Conservation (phyloP, 495 filamentous ascomycete species). For the Gamarada debralockiae region DNA sequence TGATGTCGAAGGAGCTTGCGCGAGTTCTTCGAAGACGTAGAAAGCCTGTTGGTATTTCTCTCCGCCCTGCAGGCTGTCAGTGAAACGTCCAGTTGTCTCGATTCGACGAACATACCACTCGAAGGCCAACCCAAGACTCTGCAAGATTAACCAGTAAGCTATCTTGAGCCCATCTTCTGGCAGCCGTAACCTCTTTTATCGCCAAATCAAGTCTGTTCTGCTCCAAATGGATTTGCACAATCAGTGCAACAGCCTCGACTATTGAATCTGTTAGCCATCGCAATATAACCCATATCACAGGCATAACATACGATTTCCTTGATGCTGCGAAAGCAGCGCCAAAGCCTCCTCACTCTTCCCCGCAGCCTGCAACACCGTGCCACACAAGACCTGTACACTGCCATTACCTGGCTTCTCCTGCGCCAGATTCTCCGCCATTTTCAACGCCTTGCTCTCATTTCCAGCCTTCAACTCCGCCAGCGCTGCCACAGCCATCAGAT, state of each 20-base stretch:
- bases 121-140: slow-evolving; percentile 90
- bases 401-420: slow-evolving; percentile 64
- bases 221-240: slow-evolving; percentile 85
- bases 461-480: slow-evolving; percentile 66
- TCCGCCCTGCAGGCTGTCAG: slow-evolving; percentile 59
- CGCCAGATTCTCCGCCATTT: slow-evolving; percentile 61
- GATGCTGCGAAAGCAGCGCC: slow-evolving; percentile 70
- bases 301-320: slow-evolving; percentile 78
- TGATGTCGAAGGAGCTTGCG: slow-evolving; percentile 72
- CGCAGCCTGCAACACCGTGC: slow-evolving; percentile 70
- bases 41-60: slow-evolving; percentile 96
- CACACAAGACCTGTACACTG: slow-evolving; percentile 76
- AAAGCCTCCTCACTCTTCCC: slow-evolving; percentile 83
- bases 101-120: slow-evolving; percentile 60
- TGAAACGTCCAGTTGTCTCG: slow-evolving; percentile 1
- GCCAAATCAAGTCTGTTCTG: slow-evolving; percentile 91
- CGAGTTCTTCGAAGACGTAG: slow-evolving; percentile 97
- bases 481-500: slow-evolving; percentile 73
- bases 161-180: slow-evolving; percentile 93
- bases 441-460: slow-evolving; percentile 55
- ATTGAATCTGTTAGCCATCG: slow-evolving; percentile 16
- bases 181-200: slow-evolving; percentile 81
- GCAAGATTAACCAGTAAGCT: slow-evolving; percentile 90
- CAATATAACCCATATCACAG: not conserved
- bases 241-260: slow-evolving; percentile 65